Conservation (phyloP, 148 eudicot genomes). For the Silene latifolia region DNA sequence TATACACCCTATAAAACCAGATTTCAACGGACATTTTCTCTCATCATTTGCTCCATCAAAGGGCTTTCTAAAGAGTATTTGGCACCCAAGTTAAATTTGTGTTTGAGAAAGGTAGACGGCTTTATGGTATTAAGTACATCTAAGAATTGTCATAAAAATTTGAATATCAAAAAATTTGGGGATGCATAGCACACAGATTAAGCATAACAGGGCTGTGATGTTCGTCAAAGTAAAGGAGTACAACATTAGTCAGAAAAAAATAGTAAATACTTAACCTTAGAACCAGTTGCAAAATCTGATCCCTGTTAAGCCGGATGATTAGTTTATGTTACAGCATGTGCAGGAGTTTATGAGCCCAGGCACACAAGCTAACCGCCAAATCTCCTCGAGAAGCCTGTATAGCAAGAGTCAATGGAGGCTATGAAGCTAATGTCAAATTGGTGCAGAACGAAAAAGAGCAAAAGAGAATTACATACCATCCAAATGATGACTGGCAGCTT, state of each 20-base stretch:
- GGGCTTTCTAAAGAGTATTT: neutral
- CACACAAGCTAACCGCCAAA: slow-evolving; percentile 51
- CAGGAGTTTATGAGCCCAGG: slow-evolving; percentile 63
- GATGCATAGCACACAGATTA: neutral
- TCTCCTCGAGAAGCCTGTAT: slow-evolving; percentile 71
- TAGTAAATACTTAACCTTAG: slow-evolving; percentile 43
- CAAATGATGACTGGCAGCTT: neutral
- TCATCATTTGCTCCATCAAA: neutral
- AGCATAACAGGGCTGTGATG: neutral
- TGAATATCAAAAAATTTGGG: neutral
- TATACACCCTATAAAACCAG: neutral
- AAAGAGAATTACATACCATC: slow-evolving; percentile 4
- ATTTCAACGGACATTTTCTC: neutral
- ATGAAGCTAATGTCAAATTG: neutral
- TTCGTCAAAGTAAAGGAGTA: neutral
- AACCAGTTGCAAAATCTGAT: slow-evolving; percentile 63
- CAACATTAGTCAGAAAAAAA: too few relatives aligned
- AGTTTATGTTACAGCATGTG: too few relatives aligned
- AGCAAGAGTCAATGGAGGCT: slow-evolving; percentile 9
- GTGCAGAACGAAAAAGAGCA: neutral
- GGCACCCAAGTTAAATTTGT: neutral
- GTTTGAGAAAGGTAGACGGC: neutral
- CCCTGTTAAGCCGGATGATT: slow-evolving; percentile 45
- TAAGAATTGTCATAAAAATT: neutral
- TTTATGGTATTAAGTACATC: neutral